These are phyloP conservation scores for Daedaleopsis sinensis DNA, from an alignment of 768 basidiomycete species.

Conservation along the genomic window DNA sequence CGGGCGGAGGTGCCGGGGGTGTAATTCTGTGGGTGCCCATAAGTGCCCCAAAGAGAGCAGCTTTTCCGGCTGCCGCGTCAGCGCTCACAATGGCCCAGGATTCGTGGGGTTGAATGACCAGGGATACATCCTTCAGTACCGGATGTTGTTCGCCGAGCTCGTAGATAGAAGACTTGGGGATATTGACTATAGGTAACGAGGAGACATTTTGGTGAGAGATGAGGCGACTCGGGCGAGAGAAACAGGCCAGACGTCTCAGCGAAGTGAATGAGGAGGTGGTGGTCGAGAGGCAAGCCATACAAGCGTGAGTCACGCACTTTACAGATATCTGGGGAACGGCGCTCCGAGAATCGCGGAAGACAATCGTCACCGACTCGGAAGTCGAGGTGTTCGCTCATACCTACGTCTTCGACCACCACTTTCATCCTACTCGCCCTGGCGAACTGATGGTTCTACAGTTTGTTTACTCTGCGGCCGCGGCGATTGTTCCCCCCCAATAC, in stretches of 20 bases:
- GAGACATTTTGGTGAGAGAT: conserved; percentile 3
- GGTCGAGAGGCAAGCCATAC: not conserved
- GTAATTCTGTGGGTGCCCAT: conserved; percentile 68
- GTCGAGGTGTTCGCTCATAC: no score
- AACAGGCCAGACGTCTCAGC: not conserved
- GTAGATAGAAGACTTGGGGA: conserved; percentile 29
- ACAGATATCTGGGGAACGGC: no score
- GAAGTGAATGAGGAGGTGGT: not conserved
- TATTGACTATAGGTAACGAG: conserved; percentile 25
- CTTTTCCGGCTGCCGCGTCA: conserved; percentile 23
- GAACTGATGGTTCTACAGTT: conserved; percentile 57
- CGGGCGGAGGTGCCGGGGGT: conserved; percentile 52
- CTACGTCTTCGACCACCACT: no score
- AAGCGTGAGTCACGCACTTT: not conserved
- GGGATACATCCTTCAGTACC: conserved; percentile 25
- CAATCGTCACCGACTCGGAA: no score
- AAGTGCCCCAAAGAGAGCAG: conserved; percentile 29
- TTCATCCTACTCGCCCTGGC: not conserved
- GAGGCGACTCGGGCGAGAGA: not conserved
- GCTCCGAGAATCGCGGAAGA: no score
- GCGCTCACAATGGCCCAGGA: conserved; percentile 28
- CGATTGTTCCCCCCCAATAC: conserved; percentile 60
- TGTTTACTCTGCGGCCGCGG: conserved; percentile 39
- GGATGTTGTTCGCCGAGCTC: conserved; percentile 24
- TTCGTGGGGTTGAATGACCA: conserved; percentile 25